Evolutionary conservation across 768 basidiomycete genomes (phyloP).

Genomic region (Kondoa malvinella): DNA sequence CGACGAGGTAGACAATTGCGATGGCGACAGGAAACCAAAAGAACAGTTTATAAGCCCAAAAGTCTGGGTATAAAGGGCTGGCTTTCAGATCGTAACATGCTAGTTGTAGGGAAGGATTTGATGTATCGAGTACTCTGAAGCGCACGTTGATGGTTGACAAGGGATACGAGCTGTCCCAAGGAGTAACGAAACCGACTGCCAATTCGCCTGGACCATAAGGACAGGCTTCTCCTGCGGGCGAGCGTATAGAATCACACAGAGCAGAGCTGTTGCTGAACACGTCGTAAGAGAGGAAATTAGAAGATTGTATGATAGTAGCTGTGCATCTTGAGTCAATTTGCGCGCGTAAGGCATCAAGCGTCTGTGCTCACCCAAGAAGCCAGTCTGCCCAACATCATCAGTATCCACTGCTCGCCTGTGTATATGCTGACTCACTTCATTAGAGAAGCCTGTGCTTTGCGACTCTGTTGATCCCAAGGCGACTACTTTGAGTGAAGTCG

Average conservation of each 20-base stretch:
- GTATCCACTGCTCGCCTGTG: no score
- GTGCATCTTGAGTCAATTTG: no score
- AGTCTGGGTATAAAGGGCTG: slow-evolving; percentile 42
- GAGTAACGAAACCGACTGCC: slow-evolving; percentile 53
- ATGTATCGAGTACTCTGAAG: slow-evolving; percentile 72
- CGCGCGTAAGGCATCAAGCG: no score
- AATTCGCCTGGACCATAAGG: slow-evolving; percentile 63
- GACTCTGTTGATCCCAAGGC: no score
- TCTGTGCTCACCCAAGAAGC: no score
- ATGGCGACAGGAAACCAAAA: slow-evolving; percentile 60
- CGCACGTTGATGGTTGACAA: slow-evolving; percentile 71
- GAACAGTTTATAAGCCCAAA: slow-evolving; percentile 37
- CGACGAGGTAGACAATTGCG: slow-evolving; percentile 60
- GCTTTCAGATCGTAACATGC: slow-evolving; percentile 62
- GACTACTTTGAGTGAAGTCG: no score
- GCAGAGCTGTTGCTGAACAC: slow-evolving; percentile 13
- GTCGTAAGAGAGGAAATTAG: slow-evolving; percentile 12
- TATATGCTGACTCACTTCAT: no score
- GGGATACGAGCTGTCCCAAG: slow-evolving; percentile 48
- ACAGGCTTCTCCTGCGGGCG: slow-evolving; percentile 36
- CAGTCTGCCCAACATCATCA: no score
- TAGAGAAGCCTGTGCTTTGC: no score
- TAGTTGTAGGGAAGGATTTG: slow-evolving; percentile 49
- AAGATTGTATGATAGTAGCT: slow-evolving; percentile 16
- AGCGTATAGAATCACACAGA: slow-evolving; percentile 11